These are phyloP conservation scores for Puccinia triticina DNA, from an alignment of 1,284 basidiomycete species.

Conservation along the genomic window DNA sequence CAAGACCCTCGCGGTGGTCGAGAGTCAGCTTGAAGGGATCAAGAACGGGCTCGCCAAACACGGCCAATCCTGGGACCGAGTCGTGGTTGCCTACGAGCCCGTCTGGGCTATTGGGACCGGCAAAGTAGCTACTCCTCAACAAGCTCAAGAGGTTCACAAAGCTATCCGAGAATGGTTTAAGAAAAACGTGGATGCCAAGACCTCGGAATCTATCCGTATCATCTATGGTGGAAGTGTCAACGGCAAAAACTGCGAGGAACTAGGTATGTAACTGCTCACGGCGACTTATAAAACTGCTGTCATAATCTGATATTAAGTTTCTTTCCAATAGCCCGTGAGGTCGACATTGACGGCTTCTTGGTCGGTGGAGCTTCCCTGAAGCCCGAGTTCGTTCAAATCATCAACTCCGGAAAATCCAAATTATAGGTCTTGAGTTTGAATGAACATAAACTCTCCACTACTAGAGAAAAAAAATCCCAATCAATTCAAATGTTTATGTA, in stretches of 20 bases:
- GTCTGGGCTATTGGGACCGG: conserved; percentile 99
- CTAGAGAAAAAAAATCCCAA: too few relatives aligned
- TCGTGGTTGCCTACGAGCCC: conserved; percentile 68
- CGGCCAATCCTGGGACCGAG: conserved; percentile 75
- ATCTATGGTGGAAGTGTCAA: conserved; percentile 96
- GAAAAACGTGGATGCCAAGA: conserved; percentile 69
- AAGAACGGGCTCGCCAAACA: conserved; percentile 68
- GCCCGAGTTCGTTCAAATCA: conserved; percentile 68
- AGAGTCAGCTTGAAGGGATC: conserved; percentile 80
- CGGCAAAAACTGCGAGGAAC: conserved; percentile 81
- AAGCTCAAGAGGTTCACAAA: conserved; percentile 87
- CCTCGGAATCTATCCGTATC: conserved; percentile 78
- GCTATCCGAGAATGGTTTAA: conserved; percentile 79
- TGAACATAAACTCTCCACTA: not conserved
- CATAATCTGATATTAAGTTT: not conserved
- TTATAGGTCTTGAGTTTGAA: conserved; percentile 13
- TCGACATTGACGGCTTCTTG: conserved; percentile 97
- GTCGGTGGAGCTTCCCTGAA: conserved; percentile 97
- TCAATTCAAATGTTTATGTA: too few relatives aligned
- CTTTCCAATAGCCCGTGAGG: conserved; percentile 67
- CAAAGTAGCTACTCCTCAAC: conserved; percentile 82
- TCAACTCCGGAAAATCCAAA: conserved; percentile 49
- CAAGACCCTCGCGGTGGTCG: conserved; percentile 77
- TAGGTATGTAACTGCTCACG: conserved; percentile 66
- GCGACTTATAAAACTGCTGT: conserved; percentile 16